Conservation (phyloP, 495 filamentous ascomycete species). For the Aspergillus bertholletiae region DNA sequence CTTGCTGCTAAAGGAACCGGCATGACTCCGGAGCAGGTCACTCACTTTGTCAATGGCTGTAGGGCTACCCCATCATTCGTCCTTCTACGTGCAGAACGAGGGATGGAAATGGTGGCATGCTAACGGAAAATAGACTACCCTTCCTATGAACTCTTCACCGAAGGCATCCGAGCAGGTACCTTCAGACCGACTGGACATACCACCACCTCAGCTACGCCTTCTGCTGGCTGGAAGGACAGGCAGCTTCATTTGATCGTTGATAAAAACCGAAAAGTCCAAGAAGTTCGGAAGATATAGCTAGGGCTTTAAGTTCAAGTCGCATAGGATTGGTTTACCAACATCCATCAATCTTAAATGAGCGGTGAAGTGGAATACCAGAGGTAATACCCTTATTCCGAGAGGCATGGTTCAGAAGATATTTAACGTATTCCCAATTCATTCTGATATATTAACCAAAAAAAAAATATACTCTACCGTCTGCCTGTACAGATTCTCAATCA, state of each 20-base stretch:
- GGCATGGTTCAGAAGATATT: too few species aligned
- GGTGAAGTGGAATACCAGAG: too few species aligned
- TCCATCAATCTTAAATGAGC: too few species aligned
- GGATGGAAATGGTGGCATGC: neutral
- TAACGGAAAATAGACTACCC: constrained; percentile 51
- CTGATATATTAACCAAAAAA: neutral
- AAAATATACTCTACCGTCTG: neutral
- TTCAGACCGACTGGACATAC: constrained; percentile 39
- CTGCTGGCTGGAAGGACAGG: constrained; percentile 42
- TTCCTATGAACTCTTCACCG: constrained; percentile 70
- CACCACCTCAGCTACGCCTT: constrained; percentile 6
- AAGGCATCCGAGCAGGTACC: constrained; percentile 59
- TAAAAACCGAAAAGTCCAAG: constrained; percentile 58
- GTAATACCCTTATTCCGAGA: too few species aligned
- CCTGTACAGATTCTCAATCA: neutral
- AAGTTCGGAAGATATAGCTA: constrained; percentile 50
- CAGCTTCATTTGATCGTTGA: constrained; percentile 73
- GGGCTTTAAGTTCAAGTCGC: neutral
- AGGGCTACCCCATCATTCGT: constrained; percentile 19
- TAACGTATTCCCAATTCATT: too few species aligned
- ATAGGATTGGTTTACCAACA: neutral
- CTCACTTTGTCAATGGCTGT: constrained; percentile 67
- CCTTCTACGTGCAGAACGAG: neutral
- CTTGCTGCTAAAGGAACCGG: constrained; percentile 61
- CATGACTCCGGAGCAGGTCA: constrained; percentile 73